Percentiles rank a stretch among this genome's conserved stretches.
phyloP scores from a whole-genome alignment of 2,329 filamentous ascomycete genomes.

The Tolypocladium tropicale region DNA sequence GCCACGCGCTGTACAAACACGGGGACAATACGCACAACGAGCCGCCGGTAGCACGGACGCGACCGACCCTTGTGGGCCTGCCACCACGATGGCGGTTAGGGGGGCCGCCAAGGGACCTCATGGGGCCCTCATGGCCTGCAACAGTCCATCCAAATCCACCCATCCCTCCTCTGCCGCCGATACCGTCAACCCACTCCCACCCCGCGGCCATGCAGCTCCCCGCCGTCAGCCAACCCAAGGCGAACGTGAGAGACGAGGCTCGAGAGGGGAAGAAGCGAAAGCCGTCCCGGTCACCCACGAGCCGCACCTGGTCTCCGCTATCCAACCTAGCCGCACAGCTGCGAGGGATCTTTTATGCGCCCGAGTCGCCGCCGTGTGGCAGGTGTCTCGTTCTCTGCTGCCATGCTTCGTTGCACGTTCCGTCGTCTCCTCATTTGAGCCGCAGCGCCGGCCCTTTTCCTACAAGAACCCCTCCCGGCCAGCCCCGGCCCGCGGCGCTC shows the following conservation, averaged over 20 bases:
- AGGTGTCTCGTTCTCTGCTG: background rate
- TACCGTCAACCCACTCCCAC: slow-evolving; percentile 8
- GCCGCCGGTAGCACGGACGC: background rate
- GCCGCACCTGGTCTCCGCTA: background rate
- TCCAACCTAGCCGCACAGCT: background rate
- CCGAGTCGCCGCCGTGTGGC: background rate
- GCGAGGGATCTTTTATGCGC: background rate
- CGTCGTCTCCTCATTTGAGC: background rate
- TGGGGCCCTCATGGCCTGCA: too few relatives aligned
- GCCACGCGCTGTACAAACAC: background rate
- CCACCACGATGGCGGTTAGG: too few relatives aligned
- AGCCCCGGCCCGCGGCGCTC: background rate
- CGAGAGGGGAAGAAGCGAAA: slow-evolving; percentile 2
- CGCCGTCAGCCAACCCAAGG: slow-evolving; percentile 5
- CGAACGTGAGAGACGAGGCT: slow-evolving; percentile 3
- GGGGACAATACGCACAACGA: background rate
- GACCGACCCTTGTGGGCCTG: background rate
- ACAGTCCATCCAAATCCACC: background rate
- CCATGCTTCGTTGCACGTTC: background rate
- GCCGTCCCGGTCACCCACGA: slow-evolving; percentile 1
- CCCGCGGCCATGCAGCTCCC: slow-evolving; percentile 7
- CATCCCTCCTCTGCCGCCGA: slow-evolving; percentile 2
- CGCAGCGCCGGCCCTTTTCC: slow-evolving; percentile 3
- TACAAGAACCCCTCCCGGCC: slow-evolving; percentile 6
- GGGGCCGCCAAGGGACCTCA: too few relatives aligned